A percentile compares a stretch with the other conserved stretches of the same genome.
Conservation (phyloP, 768 basidiomycete genomes). For the Rhizopogon vulgaris region DNA sequence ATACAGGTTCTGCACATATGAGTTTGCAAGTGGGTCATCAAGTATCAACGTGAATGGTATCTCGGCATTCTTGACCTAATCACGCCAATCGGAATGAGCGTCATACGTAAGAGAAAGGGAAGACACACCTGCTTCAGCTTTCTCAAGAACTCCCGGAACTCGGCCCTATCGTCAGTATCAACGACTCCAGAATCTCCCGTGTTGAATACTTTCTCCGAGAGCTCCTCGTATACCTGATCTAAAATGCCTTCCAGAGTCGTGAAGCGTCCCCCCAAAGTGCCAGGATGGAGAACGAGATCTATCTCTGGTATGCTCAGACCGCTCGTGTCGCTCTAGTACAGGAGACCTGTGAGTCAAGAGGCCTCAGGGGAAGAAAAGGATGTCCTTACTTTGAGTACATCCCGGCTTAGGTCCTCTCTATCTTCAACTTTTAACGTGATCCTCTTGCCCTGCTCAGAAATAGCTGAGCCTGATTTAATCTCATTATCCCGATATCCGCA, state of each 20-base stretch:
- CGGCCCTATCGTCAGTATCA: conserved; percentile 37
- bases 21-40: conserved; percentile 94
- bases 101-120: background rate
- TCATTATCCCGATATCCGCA: conserved; percentile 99
- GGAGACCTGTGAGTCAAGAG: background rate
- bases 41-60: conserved; percentile 86
- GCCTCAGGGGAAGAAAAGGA: background rate
- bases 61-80: conserved; percentile 70
- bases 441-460: conserved; percentile 79
- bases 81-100: conserved; percentile 1
- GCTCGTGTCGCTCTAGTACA: conserved; percentile 79
- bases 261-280: conserved; percentile 95
- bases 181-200: conserved; percentile 55
- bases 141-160: conserved; percentile 73
- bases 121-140: conserved; percentile 64
- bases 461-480: conserved; percentile 90
- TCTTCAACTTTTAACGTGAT: conserved; percentile 91
- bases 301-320: conserved; percentile 92
- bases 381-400: conserved; percentile 79
- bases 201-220: conserved; percentile 80
- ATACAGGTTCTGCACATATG: conserved; percentile 94
- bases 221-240: conserved; percentile 91
- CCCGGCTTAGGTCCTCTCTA: conserved; percentile 84
- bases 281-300: conserved; percentile 83
- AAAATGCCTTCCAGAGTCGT: conserved; percentile 96